A percentile compares a stretch with the other conserved stretches of the same genome.
Conservation (phyloP, 2,329 filamentous ascomycete species). For the Septoria petroselini region DNA sequence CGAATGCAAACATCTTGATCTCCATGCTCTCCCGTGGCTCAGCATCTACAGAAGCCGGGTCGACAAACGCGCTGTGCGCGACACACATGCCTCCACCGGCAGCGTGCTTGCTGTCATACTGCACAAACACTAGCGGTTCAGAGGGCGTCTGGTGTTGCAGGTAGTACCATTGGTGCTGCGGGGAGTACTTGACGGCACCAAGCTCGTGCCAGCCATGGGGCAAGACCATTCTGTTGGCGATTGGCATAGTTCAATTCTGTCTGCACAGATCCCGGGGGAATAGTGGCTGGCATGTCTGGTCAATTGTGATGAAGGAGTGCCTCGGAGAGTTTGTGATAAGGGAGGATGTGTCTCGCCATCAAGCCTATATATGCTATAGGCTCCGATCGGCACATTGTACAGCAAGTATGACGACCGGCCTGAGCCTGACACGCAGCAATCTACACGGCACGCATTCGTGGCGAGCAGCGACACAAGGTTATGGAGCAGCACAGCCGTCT, state of each 20-base stretch:
- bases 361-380: no score
- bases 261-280: not conserved
- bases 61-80: conserved; percentile 8
- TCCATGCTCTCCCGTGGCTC: conserved; percentile 12
- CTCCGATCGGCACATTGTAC: no score
- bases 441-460: no score
- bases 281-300: conserved; percentile 2
- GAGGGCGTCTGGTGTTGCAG: conserved; percentile 4
- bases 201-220: conserved; percentile 3
- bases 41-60: conserved; percentile 4
- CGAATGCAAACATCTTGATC: conserved; percentile 17
- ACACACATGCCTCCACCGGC: not conserved
- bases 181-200: not conserved
- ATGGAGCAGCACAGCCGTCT: no score
- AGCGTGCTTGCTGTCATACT: conserved; percentile 38
- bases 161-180: conserved; percentile 13
- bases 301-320: not conserved
- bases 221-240: not conserved
- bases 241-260: conserved; percentile 6
- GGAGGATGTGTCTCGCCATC: no score
- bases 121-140: conserved; percentile 60
- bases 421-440: no score
- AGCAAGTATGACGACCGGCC: no score
- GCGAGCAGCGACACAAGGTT: no score
- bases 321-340: not conserved